A percentile compares a stretch with the other conserved stretches of the same genome.
phyloP scores from a whole-genome alignment of 2,329 filamentous ascomycete genomes.

The Fusarium nygamai region DNA sequence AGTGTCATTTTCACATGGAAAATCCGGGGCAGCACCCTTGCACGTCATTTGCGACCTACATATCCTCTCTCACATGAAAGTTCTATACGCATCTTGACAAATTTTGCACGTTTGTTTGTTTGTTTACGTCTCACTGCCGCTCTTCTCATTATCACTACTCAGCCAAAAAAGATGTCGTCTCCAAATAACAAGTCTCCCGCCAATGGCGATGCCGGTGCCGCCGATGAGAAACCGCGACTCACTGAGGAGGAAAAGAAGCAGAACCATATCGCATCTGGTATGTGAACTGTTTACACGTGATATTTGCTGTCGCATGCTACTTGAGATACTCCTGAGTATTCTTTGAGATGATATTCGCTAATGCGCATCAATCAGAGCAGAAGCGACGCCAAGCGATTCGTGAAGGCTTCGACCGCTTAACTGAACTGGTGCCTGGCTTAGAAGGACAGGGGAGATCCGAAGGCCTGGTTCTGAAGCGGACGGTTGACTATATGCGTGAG shows the following conservation, averaged over 20 bases:
- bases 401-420: conserved; percentile 83
- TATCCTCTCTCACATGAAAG: conserved; percentile 25
- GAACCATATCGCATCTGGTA: conserved; percentile 65
- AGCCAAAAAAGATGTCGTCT: conserved; percentile 40
- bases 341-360: neutral
- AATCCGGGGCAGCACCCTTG: conserved; percentile 49
- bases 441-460: conserved; percentile 87
- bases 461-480: conserved; percentile 80
- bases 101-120: neutral
- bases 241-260: conserved; percentile 66
- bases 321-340: neutral
- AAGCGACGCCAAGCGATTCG: conserved; percentile 72
- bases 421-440: conserved; percentile 81
- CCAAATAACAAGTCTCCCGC: conserved; percentile 44
- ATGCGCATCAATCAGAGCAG: conserved; percentile 49
- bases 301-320: neutral
- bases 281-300: conserved; percentile 5
- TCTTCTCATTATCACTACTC: neutral
- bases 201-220: conserved; percentile 36
- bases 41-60: conserved; percentile 32
- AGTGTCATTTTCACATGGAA: conserved; percentile 39
- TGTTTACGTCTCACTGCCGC: neutral
- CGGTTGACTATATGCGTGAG: conserved; percentile 71
- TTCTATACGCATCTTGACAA: neutral
- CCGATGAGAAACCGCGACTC: conserved; percentile 61